Conservation (phyloP, 2,329 filamentous ascomycete species). For the Juglanconis sp. region DNA sequence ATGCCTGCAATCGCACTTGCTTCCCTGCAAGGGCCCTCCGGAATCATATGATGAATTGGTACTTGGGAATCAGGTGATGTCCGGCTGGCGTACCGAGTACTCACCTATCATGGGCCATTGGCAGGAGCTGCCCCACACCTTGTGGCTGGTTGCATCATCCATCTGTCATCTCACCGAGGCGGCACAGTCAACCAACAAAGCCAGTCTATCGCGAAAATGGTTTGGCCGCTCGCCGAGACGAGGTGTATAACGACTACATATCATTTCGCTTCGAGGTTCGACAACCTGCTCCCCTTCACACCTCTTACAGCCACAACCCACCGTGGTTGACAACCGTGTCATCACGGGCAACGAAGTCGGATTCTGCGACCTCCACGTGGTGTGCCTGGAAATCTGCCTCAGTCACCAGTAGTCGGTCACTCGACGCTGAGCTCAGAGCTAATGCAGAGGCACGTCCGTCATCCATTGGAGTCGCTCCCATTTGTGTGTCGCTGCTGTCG, state of each 20-base stretch:
- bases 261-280: background rate
- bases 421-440: slow-evolving; percentile 6
- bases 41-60: background rate
- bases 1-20: background rate
- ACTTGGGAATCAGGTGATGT: background rate
- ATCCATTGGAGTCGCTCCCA: background rate
- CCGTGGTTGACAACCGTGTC: background rate
- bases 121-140: too few species aligned
- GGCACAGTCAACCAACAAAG: background rate
- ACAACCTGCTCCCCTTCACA: background rate
- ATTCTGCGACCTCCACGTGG: slow-evolving; percentile 16
- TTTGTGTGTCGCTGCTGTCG: background rate
- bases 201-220: background rate
- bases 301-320: background rate
- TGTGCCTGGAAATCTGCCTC: slow-evolving; percentile 16
- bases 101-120: background rate
- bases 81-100: background rate
- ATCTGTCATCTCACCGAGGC: background rate
- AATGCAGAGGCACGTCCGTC: slow-evolving; percentile 9
- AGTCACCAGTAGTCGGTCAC: too few species aligned
- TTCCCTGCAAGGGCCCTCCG: background rate
- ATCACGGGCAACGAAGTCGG: slow-evolving; percentile 10
- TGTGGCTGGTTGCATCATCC: too few species aligned
- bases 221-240: background rate
- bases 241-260: background rate